Evolutionary conservation across 1,139 yeast species (phyloP).

Genomic region (Geotrichum restrictum): DNA sequence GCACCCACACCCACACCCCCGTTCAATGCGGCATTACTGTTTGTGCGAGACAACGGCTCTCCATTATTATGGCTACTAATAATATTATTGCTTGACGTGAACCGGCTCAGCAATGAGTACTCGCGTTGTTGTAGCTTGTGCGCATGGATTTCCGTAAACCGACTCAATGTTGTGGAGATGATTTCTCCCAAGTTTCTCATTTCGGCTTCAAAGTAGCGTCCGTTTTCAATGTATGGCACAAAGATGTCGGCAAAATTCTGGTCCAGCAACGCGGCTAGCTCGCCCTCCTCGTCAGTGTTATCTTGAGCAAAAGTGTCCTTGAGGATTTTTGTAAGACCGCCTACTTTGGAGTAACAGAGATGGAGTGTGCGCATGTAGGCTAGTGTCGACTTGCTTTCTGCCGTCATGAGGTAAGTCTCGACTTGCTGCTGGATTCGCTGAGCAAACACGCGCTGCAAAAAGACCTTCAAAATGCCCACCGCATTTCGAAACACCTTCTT

Average conservation of each 20-base stretch:
- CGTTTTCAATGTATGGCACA: slow-evolving; percentile 63
- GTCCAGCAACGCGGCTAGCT: slow-evolving; percentile 58
- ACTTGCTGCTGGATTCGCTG: slow-evolving; percentile 64
- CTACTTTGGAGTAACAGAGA: slow-evolving; percentile 56
- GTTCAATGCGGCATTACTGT: background rate
- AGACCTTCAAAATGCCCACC: slow-evolving; percentile 62
- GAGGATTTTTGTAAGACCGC: slow-evolving; percentile 60
- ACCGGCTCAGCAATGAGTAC: slow-evolving; percentile 31
- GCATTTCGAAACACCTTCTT: slow-evolving; percentile 67
- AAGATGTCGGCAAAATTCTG: slow-evolving; percentile 71
- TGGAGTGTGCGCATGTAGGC: slow-evolving; percentile 79
- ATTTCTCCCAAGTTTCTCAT: slow-evolving; percentile 65
- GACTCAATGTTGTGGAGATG: slow-evolving; percentile 42
- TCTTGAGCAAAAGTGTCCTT: slow-evolving; percentile 49
- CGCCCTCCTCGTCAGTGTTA: slow-evolving; percentile 45
- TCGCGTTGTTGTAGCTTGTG: slow-evolving; percentile 27
- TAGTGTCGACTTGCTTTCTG: slow-evolving; percentile 60
- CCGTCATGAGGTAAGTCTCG: slow-evolving; percentile 57
- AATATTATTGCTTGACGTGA: slow-evolving; percentile 23
- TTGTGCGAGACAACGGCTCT: too few species aligned
- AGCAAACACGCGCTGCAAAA: slow-evolving; percentile 73
- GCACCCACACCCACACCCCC: too few species aligned
- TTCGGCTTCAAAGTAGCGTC: slow-evolving; percentile 68
- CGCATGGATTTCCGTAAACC: slow-evolving; percentile 29
- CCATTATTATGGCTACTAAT: background rate